Conservation (phyloP, 805 yeast species). For the Kuraishia cidri region DNA sequence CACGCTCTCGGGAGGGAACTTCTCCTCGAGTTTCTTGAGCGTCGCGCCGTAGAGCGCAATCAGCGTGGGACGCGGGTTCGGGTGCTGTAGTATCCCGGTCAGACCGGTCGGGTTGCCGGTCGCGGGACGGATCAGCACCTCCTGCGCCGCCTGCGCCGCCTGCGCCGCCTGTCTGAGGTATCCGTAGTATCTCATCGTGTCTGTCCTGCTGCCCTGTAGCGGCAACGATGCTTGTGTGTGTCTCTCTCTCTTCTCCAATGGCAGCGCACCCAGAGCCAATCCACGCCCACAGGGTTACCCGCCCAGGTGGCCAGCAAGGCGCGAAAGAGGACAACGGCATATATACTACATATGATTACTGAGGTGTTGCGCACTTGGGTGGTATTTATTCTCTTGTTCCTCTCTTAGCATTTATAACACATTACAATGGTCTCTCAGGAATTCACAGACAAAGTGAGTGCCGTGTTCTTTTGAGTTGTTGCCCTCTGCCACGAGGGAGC, state of each 20-base stretch:
- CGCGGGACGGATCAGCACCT: slow-evolving; percentile 43
- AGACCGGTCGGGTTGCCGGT: slow-evolving; percentile 74
- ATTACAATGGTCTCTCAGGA: slow-evolving; percentile 23
- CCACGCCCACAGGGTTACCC: too few relatives aligned
- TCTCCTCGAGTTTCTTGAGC: slow-evolving; percentile 41
- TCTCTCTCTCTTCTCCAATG: too few relatives aligned
- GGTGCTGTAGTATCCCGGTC: slow-evolving; percentile 72
- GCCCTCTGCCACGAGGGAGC: not conserved
- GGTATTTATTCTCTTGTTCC: too few relatives aligned
- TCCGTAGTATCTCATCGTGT: slow-evolving; percentile 24
- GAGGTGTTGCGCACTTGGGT: too few relatives aligned
- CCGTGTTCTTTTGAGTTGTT: not conserved
- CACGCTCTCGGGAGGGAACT: slow-evolving; percentile 65
- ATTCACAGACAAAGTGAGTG: slow-evolving; percentile 24
- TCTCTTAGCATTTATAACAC: not conserved
- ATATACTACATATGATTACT: too few relatives aligned
- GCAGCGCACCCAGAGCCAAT: too few relatives aligned
- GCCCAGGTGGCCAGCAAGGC: too few relatives aligned
- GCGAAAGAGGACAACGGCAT: too few relatives aligned
- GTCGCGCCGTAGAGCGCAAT: slow-evolving; percentile 65
- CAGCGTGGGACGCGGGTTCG: slow-evolving; percentile 77
- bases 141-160: slow-evolving; percentile 37
- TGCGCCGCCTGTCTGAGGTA: slow-evolving; percentile 32
- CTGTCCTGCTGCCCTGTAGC: too few relatives aligned
- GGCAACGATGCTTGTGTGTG: too few relatives aligned